Conservation (phyloP, 495 filamentous ascomycete species). For the Penicillium cinerascens region DNA sequence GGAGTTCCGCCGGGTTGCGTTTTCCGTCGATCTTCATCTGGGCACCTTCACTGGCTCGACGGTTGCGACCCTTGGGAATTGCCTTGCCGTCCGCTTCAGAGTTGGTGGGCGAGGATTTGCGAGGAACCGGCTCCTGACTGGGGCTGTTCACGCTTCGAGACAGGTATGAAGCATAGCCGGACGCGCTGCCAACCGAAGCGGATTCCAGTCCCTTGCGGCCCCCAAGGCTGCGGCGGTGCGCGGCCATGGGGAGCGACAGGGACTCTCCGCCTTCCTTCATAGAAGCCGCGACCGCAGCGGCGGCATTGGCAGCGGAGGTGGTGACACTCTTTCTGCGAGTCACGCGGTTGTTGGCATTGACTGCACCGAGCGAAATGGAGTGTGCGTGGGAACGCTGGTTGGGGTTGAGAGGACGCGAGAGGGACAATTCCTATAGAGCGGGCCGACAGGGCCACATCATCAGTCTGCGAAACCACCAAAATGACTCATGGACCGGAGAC, state of each 20-base stretch:
- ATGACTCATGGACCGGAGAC: neutral
- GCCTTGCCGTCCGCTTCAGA: constrained; percentile 52
- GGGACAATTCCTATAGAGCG: constrained; percentile 40
- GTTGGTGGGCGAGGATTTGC: constrained; percentile 42
- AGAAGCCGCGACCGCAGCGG: constrained; percentile 71
- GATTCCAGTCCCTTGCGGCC: constrained; percentile 47
- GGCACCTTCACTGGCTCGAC: constrained; percentile 84
- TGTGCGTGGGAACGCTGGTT: constrained; percentile 77
- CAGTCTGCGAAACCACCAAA: constrained; percentile 8
- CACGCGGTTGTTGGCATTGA: constrained; percentile 79
- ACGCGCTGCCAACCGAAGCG: constrained; percentile 35
- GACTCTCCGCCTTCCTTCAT: constrained; percentile 58
- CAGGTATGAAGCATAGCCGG: constrained; percentile 40
- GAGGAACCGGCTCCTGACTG: constrained; percentile 49
- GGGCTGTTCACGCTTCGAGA: constrained; percentile 52
- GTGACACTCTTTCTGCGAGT: constrained; percentile 92
- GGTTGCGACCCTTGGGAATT: constrained; percentile 64
- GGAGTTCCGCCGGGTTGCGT: constrained; percentile 75
- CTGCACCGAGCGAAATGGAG: constrained; percentile 72
- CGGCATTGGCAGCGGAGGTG: constrained; percentile 69
- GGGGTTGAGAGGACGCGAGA: constrained; percentile 43
- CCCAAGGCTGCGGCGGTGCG: constrained; percentile 46
- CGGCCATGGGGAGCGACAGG: constrained; percentile 30
- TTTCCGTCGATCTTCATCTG: constrained; percentile 74
- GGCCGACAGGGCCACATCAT: constrained; percentile 15